phyloP scores from a whole-genome alignment of 257 asterid genomes.

The Avicennia marina region DNA sequence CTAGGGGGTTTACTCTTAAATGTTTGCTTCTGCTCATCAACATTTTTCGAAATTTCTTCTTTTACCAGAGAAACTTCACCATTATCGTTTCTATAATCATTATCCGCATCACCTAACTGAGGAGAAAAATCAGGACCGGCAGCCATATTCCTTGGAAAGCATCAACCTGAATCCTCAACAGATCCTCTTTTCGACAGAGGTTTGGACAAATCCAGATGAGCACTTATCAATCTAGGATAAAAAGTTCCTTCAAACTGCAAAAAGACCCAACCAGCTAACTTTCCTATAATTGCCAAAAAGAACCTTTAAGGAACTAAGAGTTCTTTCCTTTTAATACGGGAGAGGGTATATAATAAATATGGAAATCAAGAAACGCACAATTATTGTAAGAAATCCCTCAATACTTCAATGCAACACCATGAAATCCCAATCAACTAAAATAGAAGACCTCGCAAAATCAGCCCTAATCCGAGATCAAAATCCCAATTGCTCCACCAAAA shows the following conservation, averaged over 20 bases:
- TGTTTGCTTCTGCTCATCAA: conserved; percentile 32
- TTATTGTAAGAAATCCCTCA: background rate
- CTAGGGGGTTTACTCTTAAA: conserved; percentile 44
- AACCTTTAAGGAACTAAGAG: background rate
- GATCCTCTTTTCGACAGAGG: conserved; percentile 1
- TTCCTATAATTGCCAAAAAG: background rate
- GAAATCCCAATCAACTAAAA: conserved; percentile 8
- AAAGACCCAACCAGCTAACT: conserved; percentile 1
- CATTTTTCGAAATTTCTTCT: conserved; percentile 33
- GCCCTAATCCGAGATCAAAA: conserved; percentile 27
- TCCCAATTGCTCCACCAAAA: conserved; percentile 17
- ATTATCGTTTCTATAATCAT: conserved; percentile 30
- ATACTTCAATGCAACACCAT: conserved; percentile 13
- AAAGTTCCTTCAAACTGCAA: background rate
- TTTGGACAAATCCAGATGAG: conserved; percentile 1
- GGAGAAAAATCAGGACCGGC: conserved; percentile 54
- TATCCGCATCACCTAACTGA: conserved; percentile 23
- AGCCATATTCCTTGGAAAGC: conserved; percentile 55
- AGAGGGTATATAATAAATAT: background rate
- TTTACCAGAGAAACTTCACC: conserved; percentile 27
- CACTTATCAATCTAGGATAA: background rate
- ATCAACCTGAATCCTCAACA: conserved; percentile 23
- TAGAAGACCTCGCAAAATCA: conserved; percentile 1
- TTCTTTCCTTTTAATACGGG: background rate
- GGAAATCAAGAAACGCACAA: background rate